Base-by-base conservation (phyloP, 2,329 filamentous ascomycete species). In the Paraphoma chrysanthemicola region DNA sequence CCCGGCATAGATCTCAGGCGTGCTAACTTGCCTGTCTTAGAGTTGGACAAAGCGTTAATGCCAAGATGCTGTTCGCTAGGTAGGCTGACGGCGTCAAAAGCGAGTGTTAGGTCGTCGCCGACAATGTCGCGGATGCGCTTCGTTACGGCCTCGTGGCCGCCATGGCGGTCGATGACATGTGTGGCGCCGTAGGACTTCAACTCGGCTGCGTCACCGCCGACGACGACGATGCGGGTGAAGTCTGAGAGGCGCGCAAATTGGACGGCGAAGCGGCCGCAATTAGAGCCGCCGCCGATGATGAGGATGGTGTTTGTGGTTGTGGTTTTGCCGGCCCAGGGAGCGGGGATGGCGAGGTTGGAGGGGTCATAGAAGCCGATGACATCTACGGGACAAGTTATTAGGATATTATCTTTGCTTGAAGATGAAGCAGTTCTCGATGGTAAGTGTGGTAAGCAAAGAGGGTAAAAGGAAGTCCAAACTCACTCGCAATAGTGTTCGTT, bases 111-210 rank as follows among this genome's bases (percentile, higher is more conserved):
- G 6, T 79, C 76, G 55, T 80, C 78, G 3, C 75, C 76, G 1
- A 78, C 76, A 6, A 79, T 60, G 2, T 57, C 67, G 1, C 71
- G 69, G 49, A 80, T 73, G n/a, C 71, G 64, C 0, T 52, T 55
- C 0, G 68, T 58, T 2, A 79, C 63, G 3, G 70, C 68, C 9
- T 77, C 71, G 31, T 73, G 33, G 6, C 60, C 57, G 1, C 63
- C 71, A 48, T 79, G 72, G 4, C 79, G 77, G 50, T 79, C 75
- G n/a, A 80, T 56, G 2, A 81, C 69, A 58, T 80, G 71, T 1
- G 78, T 80, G 1, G 80, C 80, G 1, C 79, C 79, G 16, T 65
- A 70, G 6, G 33, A 51, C 42, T 67, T 72, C 29, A 81, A 58
- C 51, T 75, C 68, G 4, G 53, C 56, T 18, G 71, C 70, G 9